phyloP scores from a whole-genome alignment of 768 basidiomycete genomes.

The Amanita rimosa region DNA sequence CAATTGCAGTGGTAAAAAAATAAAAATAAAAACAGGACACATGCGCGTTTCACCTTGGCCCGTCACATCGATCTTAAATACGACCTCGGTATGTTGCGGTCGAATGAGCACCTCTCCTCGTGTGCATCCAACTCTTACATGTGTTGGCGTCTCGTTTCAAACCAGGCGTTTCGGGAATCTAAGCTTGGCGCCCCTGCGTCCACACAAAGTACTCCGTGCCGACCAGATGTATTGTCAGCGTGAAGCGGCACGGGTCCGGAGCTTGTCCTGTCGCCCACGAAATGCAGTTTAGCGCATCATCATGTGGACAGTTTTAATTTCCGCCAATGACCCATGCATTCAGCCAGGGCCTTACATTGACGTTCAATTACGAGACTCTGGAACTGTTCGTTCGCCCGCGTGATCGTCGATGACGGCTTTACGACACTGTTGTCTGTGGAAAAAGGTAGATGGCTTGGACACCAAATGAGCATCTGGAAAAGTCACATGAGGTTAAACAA shows the following conservation, averaged over 20 bases:
- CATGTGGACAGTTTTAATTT: background rate
- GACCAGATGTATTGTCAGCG: background rate
- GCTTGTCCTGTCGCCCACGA: background rate
- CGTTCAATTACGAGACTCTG: background rate
- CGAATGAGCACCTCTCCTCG: too few species aligned
- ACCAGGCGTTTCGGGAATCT: background rate
- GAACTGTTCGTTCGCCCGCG: background rate
- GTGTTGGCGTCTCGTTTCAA: background rate
- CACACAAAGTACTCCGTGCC: background rate
- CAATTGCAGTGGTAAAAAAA: background rate
- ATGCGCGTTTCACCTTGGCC: background rate
- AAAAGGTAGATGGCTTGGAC: background rate
- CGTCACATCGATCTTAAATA: too few species aligned
- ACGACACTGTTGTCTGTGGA: background rate
- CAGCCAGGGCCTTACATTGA: background rate
- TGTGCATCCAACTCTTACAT: background rate
- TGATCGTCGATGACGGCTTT: background rate
- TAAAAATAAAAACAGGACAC: background rate
- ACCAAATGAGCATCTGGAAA: background rate
- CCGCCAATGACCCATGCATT: background rate
- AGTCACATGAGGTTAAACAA: conserved; percentile 1
- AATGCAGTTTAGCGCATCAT: background rate
- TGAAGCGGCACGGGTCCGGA: background rate
- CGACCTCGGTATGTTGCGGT: too few species aligned
- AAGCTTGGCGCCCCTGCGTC: too few species aligned